Evolutionary conservation across 495 filamentous ascomycete species (phyloP).

Genomic region (Tuber microsphaerosporum): DNA sequence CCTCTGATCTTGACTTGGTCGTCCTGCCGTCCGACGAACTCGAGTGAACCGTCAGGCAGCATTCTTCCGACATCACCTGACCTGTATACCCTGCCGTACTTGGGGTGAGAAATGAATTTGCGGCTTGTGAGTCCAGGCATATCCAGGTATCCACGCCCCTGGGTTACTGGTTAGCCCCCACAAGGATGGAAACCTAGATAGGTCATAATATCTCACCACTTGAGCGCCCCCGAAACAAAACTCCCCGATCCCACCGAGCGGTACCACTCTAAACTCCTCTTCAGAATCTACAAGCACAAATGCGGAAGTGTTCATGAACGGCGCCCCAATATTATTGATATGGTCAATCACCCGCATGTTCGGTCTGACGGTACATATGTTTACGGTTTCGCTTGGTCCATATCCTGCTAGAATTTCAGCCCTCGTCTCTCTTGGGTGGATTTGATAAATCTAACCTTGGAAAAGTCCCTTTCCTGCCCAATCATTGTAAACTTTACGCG

Average conservation of each 20-base stretch:
- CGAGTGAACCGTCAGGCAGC: constrained; percentile 54
- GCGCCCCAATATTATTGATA: constrained; percentile 57
- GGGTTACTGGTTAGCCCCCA: not conserved
- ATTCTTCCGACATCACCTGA: constrained; percentile 66
- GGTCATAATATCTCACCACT: constrained; percentile 46
- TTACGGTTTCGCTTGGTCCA: constrained; percentile 64
- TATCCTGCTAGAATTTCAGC: constrained; percentile 49
- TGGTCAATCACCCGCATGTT: constrained; percentile 45
- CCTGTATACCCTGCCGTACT: constrained; percentile 61
- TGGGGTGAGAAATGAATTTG: constrained; percentile 60
- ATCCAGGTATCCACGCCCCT: constrained; percentile 60
- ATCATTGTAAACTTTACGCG: constrained; percentile 54
- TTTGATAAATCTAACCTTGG: constrained; percentile 48
- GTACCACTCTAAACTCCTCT: constrained; percentile 47
- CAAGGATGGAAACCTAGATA: not conserved
- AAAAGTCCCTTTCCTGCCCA: constrained; percentile 63
- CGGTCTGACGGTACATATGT: constrained; percentile 62
- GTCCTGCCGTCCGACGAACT: constrained; percentile 46
- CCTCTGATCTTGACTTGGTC: constrained; percentile 49
- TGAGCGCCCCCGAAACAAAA: constrained; percentile 79
- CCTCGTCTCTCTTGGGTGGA: not conserved
- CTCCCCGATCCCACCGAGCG: constrained; percentile 64
- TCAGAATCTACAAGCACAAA: constrained; percentile 53
- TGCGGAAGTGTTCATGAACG: constrained; percentile 62
- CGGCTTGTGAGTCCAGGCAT: constrained; percentile 50